Evolutionary conservation across 192 early-diverging fungal genomes (phyloP).

Genomic region (Podila minutissima): DNA sequence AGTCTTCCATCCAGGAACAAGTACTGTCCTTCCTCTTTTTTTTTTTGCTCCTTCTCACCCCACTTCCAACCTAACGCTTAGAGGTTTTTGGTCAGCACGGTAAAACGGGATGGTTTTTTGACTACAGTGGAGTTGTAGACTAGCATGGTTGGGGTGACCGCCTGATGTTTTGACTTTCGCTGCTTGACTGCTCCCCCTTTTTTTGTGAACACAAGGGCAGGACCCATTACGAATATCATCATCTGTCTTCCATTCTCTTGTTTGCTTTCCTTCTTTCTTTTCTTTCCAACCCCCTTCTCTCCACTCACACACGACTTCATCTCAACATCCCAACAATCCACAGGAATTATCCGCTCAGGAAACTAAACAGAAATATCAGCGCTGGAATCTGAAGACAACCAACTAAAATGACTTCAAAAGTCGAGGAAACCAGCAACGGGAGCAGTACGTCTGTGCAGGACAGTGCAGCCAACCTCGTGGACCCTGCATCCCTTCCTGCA

Average conservation of each 20-base stretch:
- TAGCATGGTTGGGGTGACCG: no score
- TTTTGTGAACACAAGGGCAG: not conserved
- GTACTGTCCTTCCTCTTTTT: not conserved
- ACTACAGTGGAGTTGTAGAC: no score
- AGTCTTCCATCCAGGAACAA: no score
- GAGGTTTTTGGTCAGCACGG: no score
- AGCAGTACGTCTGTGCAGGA: no score
- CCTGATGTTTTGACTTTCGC: no score
- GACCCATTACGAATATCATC: not conserved
- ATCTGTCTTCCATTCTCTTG: not conserved
- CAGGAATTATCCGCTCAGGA: not conserved
- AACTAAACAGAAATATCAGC: not conserved
- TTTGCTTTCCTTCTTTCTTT: conserved; percentile 2
- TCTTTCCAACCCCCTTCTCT: not conserved
- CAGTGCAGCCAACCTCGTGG: not conserved
- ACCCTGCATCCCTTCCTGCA: not conserved
- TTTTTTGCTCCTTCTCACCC: not conserved
- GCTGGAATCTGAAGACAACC: no score
- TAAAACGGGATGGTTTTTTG: no score
- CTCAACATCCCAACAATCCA: not conserved
- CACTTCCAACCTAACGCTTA: no score
- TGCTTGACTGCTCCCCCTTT: not conserved
- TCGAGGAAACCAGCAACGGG: no score
- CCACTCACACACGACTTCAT: not conserved
- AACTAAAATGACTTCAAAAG: no score